Percentiles rank a stretch among this genome's conserved stretches.
Evolutionary conservation across 106 monocot species (phyloP).

Genomic region (Apostasia shenzhenica): DNA sequence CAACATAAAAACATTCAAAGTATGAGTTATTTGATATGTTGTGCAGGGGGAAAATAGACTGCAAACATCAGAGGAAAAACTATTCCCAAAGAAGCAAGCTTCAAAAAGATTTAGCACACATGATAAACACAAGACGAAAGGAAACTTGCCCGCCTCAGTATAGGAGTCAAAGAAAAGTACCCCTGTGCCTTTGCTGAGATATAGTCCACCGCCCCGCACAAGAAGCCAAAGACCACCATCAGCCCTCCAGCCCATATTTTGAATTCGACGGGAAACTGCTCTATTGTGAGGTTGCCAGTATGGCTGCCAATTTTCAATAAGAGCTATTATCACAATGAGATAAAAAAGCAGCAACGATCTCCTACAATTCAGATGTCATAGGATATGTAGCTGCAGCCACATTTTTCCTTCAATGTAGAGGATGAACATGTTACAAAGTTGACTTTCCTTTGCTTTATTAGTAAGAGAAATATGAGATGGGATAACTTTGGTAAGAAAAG

Average conservation of each 20-base stretch:
- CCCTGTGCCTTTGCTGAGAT: conserved; percentile 92
- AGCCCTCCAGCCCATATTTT: conserved; percentile 99
- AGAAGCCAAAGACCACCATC: conserved; percentile 99
- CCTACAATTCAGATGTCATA: not conserved
- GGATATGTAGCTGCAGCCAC: no score
- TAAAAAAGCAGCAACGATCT: not conserved
- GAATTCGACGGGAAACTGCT: conserved; percentile 80
- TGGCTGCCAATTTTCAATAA: conserved; percentile 40
- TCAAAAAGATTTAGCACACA: no score
- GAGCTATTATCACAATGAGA: not conserved
- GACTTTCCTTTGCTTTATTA: no score
- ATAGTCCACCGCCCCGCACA: conserved; percentile 88
- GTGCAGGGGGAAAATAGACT: no score
- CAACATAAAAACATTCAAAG: no score
- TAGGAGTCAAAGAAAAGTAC: conserved; percentile 21
- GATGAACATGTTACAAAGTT: no score
- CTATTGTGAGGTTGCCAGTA: conserved; percentile 99
- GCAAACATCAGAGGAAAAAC: no score
- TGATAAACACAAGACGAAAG: not conserved
- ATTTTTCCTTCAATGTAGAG: no score
- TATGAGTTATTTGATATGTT: no score
- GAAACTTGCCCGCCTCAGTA: not conserved
- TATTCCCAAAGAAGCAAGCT: no score
- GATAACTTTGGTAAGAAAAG: no score
- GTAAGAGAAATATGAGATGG: no score